A percentile compares a stretch with the other conserved stretches of the same genome.
phyloP scores from a whole-genome alignment of 2,329 filamentous ascomycete species.

The Lasiodiplodia sp. region DNA sequence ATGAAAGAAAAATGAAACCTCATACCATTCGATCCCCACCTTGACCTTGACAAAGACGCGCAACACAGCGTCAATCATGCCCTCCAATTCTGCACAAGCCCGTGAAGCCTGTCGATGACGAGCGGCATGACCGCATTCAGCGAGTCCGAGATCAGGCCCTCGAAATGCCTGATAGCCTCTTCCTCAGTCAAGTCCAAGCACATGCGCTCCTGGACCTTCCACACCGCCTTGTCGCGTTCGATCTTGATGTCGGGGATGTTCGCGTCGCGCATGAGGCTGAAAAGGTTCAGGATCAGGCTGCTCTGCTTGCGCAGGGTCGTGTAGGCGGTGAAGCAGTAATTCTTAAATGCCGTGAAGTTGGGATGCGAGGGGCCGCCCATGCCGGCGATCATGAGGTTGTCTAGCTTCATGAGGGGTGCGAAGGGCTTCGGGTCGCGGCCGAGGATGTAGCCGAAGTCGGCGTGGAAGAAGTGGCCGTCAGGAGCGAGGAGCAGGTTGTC shows the following conservation, averaged over 20 bases:
- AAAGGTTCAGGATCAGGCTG: slow-evolving; percentile 91
- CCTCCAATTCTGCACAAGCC: slow-evolving; percentile 89
- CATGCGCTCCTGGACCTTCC: slow-evolving; percentile 95
- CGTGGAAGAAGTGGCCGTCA: slow-evolving; percentile 95
- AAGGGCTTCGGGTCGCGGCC: slow-evolving; percentile 97
- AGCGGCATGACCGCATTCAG: slow-evolving; percentile 89
- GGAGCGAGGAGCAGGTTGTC: slow-evolving; percentile 93
- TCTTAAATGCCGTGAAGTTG: slow-evolving; percentile 88
- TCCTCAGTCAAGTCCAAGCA: slow-evolving; percentile 91
- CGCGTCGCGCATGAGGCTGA: slow-evolving; percentile 95
- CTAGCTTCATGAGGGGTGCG: slow-evolving; percentile 95
- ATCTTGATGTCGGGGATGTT: slow-evolving; percentile 95
- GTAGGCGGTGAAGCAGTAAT: slow-evolving; percentile 96
- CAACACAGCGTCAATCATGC: slow-evolving; percentile 46
- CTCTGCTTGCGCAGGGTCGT: slow-evolving; percentile 87
- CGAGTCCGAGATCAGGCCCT: slow-evolving; percentile 88
- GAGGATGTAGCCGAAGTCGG: slow-evolving; percentile 97
- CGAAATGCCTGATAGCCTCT: slow-evolving; percentile 87
- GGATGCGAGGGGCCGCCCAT: slow-evolving; percentile 87
- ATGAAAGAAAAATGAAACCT: not conserved
- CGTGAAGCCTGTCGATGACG: slow-evolving; percentile 93
- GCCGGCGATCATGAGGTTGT: slow-evolving; percentile 97
- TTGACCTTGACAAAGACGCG: too few species aligned
- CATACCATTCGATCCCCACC: not conserved
- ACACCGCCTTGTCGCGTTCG: slow-evolving; percentile 90